Conservation (phyloP, 1,139 yeast genomes). For the Scheffersomyces quercinus region DNA sequence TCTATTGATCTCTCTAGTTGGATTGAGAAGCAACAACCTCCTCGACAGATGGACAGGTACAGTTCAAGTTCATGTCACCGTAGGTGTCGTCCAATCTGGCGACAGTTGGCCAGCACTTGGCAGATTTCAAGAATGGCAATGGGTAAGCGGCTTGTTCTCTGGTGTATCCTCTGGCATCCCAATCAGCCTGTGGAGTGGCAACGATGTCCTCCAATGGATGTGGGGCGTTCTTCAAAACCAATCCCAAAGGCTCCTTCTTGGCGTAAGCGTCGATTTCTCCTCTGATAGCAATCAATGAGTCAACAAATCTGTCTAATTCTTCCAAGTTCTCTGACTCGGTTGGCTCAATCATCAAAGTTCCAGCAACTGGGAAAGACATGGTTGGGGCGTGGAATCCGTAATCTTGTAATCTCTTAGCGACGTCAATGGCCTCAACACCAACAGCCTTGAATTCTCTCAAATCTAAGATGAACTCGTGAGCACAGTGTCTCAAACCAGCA, state of each 20-base stretch:
- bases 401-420: constrained; percentile 95
- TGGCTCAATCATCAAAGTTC: constrained; percentile 97
- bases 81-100: constrained; percentile 90
- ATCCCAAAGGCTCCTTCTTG: constrained; percentile 64
- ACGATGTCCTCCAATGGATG: constrained; percentile 83
- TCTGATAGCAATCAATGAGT: constrained; percentile 81
- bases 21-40: constrained; percentile 45
- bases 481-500: constrained; percentile 74
- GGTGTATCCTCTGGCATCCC: constrained; percentile 81
- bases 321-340: constrained; percentile 90
- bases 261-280: constrained; percentile 78
- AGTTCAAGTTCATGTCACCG: constrained; percentile 89
- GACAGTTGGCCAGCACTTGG: constrained; percentile 95
- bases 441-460: constrained; percentile 77
- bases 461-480: constrained; percentile 94
- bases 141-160: constrained; percentile 96
- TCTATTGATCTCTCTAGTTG: background rate
- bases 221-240: constrained; percentile 85
- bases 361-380: constrained; percentile 97
- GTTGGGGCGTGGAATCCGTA: constrained; percentile 99
- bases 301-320: constrained; percentile 89
- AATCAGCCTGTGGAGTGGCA: constrained; percentile 57
- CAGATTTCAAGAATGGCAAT: constrained; percentile 62
- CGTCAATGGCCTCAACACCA: constrained; percentile 92
- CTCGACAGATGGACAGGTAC: constrained; percentile 89